Conservation (phyloP, 805 yeast genomes). For the Teunomyces barrocoloradensis region DNA sequence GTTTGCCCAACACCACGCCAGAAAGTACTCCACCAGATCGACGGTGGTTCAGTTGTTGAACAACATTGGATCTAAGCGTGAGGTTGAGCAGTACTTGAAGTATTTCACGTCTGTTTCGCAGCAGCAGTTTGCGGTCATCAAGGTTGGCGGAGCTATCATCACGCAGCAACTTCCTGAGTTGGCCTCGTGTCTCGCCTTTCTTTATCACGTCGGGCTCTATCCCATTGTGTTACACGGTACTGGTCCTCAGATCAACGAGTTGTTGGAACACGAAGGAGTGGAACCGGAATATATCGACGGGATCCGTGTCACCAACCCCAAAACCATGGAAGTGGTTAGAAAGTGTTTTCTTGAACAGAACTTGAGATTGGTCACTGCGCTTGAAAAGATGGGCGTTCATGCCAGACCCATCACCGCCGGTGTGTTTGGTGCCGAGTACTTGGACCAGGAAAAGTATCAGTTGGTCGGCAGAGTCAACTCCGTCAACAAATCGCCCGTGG, state of each 20-base stretch:
- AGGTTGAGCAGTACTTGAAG: slow-evolving; percentile 95
- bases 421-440: slow-evolving; percentile 88
- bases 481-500: slow-evolving; percentile 82
- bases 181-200: slow-evolving; percentile 92
- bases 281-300: slow-evolving; percentile 97
- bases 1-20: not conserved
- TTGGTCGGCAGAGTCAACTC: slow-evolving; percentile 86
- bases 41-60: slow-evolving; percentile 93
- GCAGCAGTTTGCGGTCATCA: slow-evolving; percentile 97
- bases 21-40: slow-evolving; percentile 67
- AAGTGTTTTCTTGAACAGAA: slow-evolving; percentile 94
- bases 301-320: slow-evolving; percentile 89
- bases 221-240: slow-evolving; percentile 98
- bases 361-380: slow-evolving; percentile 89
- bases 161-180: slow-evolving; percentile 90
- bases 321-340: slow-evolving; percentile 95
- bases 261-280: slow-evolving; percentile 88
- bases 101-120: slow-evolving; percentile 95
- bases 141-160: slow-evolving; percentile 98
- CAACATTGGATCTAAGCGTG: slow-evolving; percentile 95
- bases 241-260: slow-evolving; percentile 96
- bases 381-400: slow-evolving; percentile 94
- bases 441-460: slow-evolving; percentile 87
- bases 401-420: slow-evolving; percentile 99
- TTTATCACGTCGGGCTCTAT: slow-evolving; percentile 95